Evolutionary conservation across 352 stramenopile genomes (phyloP).

Genomic region (Pythium rishiriense): DNA sequence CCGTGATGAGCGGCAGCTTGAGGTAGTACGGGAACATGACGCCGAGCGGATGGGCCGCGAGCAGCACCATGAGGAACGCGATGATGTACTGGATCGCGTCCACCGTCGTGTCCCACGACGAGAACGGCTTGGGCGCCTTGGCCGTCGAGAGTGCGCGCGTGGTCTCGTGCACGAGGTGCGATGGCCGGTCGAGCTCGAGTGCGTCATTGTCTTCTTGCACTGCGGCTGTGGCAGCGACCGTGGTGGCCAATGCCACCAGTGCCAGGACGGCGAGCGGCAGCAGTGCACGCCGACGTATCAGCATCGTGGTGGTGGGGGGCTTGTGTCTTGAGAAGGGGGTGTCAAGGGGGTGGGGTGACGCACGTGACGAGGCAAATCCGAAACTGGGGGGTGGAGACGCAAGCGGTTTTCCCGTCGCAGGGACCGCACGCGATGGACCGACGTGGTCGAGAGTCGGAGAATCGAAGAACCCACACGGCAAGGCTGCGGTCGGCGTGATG

Average conservation of each 20-base stretch:
- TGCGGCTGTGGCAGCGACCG: background rate
- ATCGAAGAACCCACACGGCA: background rate
- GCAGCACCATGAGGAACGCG: slow-evolving; percentile 60
- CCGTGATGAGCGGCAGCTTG: slow-evolving; percentile 68
- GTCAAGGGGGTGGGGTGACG: background rate
- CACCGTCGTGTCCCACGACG: slow-evolving; percentile 35
- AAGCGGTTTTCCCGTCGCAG: background rate
- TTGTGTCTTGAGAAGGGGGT: background rate
- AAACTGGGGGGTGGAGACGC: slow-evolving; percentile 3
- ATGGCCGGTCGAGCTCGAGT: background rate
- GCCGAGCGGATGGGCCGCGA: slow-evolving; percentile 59
- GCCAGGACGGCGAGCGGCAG: background rate
- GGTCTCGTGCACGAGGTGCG: background rate
- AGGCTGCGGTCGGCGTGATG: background rate
- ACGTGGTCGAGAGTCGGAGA: background rate
- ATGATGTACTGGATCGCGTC: slow-evolving; percentile 50
- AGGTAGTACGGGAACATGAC: slow-evolving; percentile 61
- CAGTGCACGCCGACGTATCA: background rate
- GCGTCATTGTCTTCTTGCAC: background rate
- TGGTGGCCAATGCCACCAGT: background rate
- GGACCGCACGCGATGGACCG: background rate
- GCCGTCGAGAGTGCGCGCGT: slow-evolving; percentile 3
- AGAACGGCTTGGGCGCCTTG: slow-evolving; percentile 36
- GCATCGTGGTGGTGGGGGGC: background rate
- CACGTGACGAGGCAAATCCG: slow-evolving; percentile 15